Evolutionary conservation across 2,329 filamentous ascomycete genomes (phyloP).

Genomic region (Clonostachys byssicola): DNA sequence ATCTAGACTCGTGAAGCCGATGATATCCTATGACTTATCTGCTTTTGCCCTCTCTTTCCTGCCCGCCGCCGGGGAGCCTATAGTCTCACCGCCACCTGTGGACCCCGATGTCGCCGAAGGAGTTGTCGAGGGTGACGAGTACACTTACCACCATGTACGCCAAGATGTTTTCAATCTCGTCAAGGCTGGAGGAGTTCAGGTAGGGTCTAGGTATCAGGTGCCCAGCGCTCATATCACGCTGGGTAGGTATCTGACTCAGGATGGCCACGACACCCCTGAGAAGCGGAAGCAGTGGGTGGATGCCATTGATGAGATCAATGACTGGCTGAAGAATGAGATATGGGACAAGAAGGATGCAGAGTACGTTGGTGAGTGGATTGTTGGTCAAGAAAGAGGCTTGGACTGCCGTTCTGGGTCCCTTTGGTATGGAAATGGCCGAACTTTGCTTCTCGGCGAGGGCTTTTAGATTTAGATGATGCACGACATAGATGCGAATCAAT

Average conservation of each 20-base stretch:
- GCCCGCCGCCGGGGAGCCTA: conserved; percentile 64
- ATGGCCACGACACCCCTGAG: conserved; percentile 55
- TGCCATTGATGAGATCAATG: conserved; percentile 73
- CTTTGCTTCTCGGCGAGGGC: conserved; percentile 58
- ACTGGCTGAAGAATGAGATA: conserved; percentile 64
- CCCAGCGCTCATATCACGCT: conserved; percentile 89
- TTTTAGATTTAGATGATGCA: conserved; percentile 32
- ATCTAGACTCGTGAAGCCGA: conserved; percentile 74
- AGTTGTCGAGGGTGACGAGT: conserved; percentile 53
- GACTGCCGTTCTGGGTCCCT: conserved; percentile 70
- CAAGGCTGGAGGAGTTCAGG: conserved; percentile 56
- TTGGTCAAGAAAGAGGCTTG: conserved; percentile 81
- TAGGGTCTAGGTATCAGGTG: conserved; percentile 80
- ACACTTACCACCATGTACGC: conserved; percentile 88
- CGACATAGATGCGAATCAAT: no score
- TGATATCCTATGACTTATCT: conserved; percentile 78
- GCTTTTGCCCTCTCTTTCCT: conserved; percentile 86
- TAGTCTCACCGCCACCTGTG: conserved; percentile 27
- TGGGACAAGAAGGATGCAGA: conserved; percentile 53
- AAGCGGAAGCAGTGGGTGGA: conserved; percentile 62
- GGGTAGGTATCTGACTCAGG: conserved; percentile 68
- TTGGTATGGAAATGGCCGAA: conserved; percentile 85
- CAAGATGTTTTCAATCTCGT: conserved; percentile 68
- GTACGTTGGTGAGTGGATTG: conserved; percentile 69
- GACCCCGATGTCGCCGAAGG: conserved; percentile 25